Evolutionary conservation across 2,329 filamentous ascomycete genomes (phyloP), one percentile per base, ranked within the genome.

Genomic region (Fusarium annulatum): DNA sequence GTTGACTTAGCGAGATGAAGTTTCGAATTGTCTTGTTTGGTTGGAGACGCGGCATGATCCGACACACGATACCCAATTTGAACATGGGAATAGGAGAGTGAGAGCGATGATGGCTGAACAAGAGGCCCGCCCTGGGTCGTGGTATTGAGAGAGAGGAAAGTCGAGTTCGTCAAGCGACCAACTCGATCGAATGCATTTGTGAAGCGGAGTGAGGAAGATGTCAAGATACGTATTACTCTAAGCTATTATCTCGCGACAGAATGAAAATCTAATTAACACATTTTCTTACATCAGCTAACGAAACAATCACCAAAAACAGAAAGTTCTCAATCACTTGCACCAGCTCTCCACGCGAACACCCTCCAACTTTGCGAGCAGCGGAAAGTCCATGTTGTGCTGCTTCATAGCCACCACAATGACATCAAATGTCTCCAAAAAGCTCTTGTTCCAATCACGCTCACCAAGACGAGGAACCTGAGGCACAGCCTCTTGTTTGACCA

Each of bases 151-250:
- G 26, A 26, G 26, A 28, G 26, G 26, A 7, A 28, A 28, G 26
- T 28, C 26, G 7, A 28, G 2, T 28, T 28, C 26, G 26, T 28
- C 26, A n/a, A 33, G 7, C 2, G 3, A n/a, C 2, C 9, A 49
- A 18, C 0, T 30, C 4, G 3, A n/a, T 10, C 3, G 9, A 33
- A 8, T 11, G 10, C 14, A 0, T 0, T 14, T 7, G 2, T 11
- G 12, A 26, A 36, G n/a, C 3, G 4, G 4, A 52, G 2, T 36
- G 16, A 19, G 2, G 12, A 23, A 1, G 5, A 28, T 9, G 3
- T 18, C 18, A 9, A 42, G 10, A 21, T 14, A 3, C 23, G 26
- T 42, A 19, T 33, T 42, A 46, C 12, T 46, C 18, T 28, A 56
- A 23, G 5, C 15, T 42, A 23, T 42, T 21, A 15, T 39, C 12